phyloP scores from a whole-genome alignment of 495 filamentous ascomycete genomes.

The Aspergillus baeticus region DNA sequence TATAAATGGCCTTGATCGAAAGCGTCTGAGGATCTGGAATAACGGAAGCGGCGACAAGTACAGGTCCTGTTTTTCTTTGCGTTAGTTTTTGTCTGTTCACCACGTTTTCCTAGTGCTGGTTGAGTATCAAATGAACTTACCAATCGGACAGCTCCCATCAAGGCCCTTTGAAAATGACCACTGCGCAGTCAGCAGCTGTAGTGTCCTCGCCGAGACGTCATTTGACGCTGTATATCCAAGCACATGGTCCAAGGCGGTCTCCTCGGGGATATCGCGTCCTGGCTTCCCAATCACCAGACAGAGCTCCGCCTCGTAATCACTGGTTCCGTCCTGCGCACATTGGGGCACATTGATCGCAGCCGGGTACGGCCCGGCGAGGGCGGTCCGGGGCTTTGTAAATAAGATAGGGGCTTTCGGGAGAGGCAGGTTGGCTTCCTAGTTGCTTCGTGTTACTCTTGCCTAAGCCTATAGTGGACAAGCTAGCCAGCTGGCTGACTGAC shows the following conservation, averaged over 20 bases:
- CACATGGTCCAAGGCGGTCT: constrained; percentile 40
- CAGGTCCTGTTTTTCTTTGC: too few species aligned
- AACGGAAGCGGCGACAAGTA: too few species aligned
- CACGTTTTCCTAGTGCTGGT: too few species aligned
- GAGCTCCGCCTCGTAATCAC: neutral
- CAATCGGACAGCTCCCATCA: constrained; percentile 34
- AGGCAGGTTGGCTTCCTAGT: neutral
- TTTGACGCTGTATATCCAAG: constrained; percentile 42
- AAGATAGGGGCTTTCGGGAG: neutral
- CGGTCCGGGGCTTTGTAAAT: neutral
- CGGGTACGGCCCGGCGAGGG: neutral
- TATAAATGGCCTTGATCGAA: too few species aligned
- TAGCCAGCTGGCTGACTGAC: too few species aligned
- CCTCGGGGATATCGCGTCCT: constrained; percentile 38
- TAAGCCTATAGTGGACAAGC: too few species aligned
- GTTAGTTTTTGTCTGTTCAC: too few species aligned
- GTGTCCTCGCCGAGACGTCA: constrained; percentile 38
- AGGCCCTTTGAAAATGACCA: constrained; percentile 47
- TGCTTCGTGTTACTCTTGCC: too few species aligned
- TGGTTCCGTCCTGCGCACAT: constrained; percentile 2
- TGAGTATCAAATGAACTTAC: too few species aligned
- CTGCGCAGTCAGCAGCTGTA: constrained; percentile 36
- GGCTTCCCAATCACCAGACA: constrained; percentile 22
- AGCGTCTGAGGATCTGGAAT: too few species aligned
- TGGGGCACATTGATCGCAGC: neutral